A percentile compares a stretch with the other conserved stretches of the same genome.
phyloP scores from a whole-genome alignment of 2,329 filamentous ascomycete genomes.

The Talaromyces funiculosus region DNA sequence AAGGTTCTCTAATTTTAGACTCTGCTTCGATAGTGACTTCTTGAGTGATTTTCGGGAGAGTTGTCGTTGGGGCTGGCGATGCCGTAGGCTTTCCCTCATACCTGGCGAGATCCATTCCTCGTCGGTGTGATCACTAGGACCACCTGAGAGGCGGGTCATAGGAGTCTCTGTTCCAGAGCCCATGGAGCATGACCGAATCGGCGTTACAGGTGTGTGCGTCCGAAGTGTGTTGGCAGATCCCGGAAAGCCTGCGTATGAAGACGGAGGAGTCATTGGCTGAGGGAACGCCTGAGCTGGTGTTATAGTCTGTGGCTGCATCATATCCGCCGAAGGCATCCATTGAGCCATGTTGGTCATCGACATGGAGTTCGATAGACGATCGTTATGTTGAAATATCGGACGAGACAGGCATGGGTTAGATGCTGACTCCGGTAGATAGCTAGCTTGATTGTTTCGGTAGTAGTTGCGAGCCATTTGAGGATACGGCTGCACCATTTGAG shows the following conservation, averaged over 20 bases:
- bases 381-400: constrained; percentile 34
- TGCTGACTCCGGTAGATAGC: constrained; percentile 34
- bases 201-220: constrained; percentile 32
- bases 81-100: constrained; percentile 25
- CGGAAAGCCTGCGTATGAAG: constrained; percentile 35
- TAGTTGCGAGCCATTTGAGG: constrained; percentile 30
- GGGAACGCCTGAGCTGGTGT: constrained; percentile 30
- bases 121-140: constrained; percentile 27
- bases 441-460: constrained; percentile 27
- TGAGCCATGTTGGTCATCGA: constrained; percentile 35
- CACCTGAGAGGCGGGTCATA: constrained; percentile 30
- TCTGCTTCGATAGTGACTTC: constrained; percentile 31
- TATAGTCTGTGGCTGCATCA: constrained; percentile 33
- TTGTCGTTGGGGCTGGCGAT: constrained; percentile 26
- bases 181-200: constrained; percentile 31
- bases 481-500: constrained; percentile 29
- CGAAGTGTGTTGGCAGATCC: constrained; percentile 30
- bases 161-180: constrained; percentile 33
- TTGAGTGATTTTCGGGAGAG: constrained; percentile 27
- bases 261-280: constrained; percentile 32
- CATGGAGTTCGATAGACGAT: constrained; percentile 29
- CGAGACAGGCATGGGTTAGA: constrained; percentile 36
- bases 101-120: constrained; percentile 33
- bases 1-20: constrained; percentile 31
- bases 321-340: constrained; percentile 32